Conservation (phyloP, 2,329 filamentous ascomycete genomes). For the Teratosphaeria pseudoeucalypti region DNA sequence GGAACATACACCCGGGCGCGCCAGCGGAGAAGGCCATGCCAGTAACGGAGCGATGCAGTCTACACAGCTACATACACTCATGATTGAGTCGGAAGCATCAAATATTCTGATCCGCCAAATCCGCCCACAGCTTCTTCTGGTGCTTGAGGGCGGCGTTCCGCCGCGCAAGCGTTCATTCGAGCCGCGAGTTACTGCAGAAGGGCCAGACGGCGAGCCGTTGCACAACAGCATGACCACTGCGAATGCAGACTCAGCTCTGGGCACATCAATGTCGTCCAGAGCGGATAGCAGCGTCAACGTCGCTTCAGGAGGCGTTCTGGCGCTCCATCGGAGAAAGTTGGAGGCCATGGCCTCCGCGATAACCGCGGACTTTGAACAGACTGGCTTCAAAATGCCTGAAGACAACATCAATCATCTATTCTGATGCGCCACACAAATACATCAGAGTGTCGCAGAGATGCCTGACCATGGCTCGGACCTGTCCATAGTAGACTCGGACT, state of each 20-base stretch:
- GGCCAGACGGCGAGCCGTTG: constrained; percentile 23
- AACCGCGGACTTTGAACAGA: constrained; percentile 33
- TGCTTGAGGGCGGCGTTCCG: constrained; percentile 39
- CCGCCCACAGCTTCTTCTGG: constrained; percentile 37
- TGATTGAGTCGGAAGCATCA: constrained; percentile 35
- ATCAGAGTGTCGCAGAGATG: background rate
- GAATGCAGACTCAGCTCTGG: constrained; percentile 4
- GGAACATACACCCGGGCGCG: constrained; percentile 26
- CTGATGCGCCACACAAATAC: constrained; percentile 7
- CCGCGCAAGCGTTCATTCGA: constrained; percentile 26
- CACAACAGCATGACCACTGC: background rate
- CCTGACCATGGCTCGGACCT: background rate
- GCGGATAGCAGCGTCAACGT: constrained; percentile 13
- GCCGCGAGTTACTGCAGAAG: constrained; percentile 36
- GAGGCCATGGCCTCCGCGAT: constrained; percentile 37
- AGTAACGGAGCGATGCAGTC: constrained; percentile 5
- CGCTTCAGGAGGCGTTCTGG: constrained; percentile 29
- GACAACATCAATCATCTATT: constrained; percentile 24
- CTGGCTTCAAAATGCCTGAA: constrained; percentile 39
- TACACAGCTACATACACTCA: constrained; percentile 31
- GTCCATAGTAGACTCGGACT: background rate
- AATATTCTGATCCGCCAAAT: constrained; percentile 39
- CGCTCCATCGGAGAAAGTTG: constrained; percentile 39
- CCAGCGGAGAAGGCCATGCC: constrained; percentile 3
- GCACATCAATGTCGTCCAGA: constrained; percentile 21